Conservation (phyloP, 1,139 yeast species). For the Pichia norvegensis region DNA sequence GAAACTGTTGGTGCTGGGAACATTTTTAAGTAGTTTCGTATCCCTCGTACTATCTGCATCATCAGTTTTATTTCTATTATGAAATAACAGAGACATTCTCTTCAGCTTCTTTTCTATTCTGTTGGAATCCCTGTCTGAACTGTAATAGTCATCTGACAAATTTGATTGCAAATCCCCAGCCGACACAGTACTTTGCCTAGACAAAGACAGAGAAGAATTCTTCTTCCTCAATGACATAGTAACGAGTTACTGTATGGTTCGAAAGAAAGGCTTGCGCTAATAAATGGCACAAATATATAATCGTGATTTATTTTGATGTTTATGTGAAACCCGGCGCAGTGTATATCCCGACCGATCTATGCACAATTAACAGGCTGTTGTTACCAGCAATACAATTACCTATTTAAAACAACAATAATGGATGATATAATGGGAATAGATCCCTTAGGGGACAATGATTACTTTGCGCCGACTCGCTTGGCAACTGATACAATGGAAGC, state of each 20-base stretch:
- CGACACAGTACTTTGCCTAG: slow-evolving; percentile 4
- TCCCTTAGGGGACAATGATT: slow-evolving; percentile 9
- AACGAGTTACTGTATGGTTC: background rate
- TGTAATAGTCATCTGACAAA: background rate
- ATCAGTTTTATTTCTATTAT: slow-evolving; percentile 7
- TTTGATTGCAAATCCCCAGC: background rate
- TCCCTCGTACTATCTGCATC: background rate
- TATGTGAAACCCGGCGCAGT: background rate
- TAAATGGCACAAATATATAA: no score
- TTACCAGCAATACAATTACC: no score
- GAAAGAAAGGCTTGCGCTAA: no score
- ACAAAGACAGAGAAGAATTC: slow-evolving; percentile 8
- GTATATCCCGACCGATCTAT: no score
- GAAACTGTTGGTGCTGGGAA: background rate
- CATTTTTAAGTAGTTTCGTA: background rate
- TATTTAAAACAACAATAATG: background rate
- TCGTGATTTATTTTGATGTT: no score
- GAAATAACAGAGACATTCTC: slow-evolving; percentile 8
- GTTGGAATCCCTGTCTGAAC: background rate
- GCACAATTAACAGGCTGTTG: no score
- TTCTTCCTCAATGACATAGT: slow-evolving; percentile 7
- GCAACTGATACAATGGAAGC: slow-evolving; percentile 1
- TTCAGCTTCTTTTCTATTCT: slow-evolving; percentile 8
- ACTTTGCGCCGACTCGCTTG: slow-evolving; percentile 6
- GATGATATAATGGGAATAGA: slow-evolving; percentile 1